Base-by-base conservation (phyloP, 1,284 basidiomycete genomes). In the Xerocomus amazonicus region DNA sequence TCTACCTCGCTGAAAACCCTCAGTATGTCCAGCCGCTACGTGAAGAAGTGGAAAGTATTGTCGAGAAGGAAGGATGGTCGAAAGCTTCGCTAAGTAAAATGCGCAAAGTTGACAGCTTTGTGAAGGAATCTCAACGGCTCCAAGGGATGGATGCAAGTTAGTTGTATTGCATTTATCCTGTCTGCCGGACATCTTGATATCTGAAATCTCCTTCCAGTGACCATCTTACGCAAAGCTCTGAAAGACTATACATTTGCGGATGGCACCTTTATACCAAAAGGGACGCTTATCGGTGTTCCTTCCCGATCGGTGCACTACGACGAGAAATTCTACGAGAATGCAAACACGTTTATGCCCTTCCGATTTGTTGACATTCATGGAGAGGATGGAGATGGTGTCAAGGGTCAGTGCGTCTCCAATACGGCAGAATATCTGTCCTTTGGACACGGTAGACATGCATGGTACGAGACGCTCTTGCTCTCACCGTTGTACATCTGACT, bases 171-270 rank as follows among this genome's bases (percentile, higher is more conserved):
- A 23, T 40, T 9, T 4, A 28, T 28, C 8, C 10, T 14, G 12
- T 40, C 27, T 16, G 6, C 3, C 9, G 23, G 38, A 3, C 7
- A n/a, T 39, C 13, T 23, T 16, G 27, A 40, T 28, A 2, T 3
- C 17, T 16, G 8, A 31, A 19, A 9, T 16, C 17, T 9, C 13
- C 14, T 2, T 26, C 26, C 9, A 40, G 39, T 29, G 27, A n/a
- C 27, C 32, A 1, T 72, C 53, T 17, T n/a, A 6, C 69, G 74
- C 46, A 60, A 56, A 36, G 69, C 67, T 0, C n/a, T 71, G 40
- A 62, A 65, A 37, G 65, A 70, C 13, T 72, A 67, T 52, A 70
- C 63, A 0, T 71, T 76, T 53, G 70, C 70, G 0, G 70, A 77
- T 48, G 76, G 75, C 1, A 70, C 70, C 0, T 59, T 63, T 26